phyloP scores from a whole-genome alignment of 2,329 filamentous ascomycete genomes.

The Periglandula ipomoeae region DNA sequence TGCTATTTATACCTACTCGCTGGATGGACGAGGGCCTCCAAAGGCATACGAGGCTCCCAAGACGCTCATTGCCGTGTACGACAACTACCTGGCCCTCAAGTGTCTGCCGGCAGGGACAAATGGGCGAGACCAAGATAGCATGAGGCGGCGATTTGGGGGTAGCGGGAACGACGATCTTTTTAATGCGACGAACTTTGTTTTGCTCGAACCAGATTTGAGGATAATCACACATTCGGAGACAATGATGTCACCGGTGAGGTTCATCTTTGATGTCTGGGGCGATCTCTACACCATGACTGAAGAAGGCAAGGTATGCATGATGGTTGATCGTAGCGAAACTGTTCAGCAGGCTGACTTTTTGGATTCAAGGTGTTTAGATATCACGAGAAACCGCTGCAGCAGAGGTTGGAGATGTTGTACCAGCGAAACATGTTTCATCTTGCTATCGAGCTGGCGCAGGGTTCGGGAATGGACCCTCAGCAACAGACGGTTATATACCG shows the following conservation, averaged over 20 bases:
- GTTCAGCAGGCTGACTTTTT: conserved; percentile 2
- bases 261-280: conserved; percentile 80
- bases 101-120: conserved; percentile 59
- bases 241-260: conserved; percentile 68
- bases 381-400: conserved; percentile 81
- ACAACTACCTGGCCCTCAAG: conserved; percentile 79
- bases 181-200: conserved; percentile 77
- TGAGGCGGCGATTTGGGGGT: conserved; percentile 64
- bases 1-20: conserved; percentile 87
- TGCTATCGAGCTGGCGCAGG: conserved; percentile 87
- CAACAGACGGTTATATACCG: conserved; percentile 90
- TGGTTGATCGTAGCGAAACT: background rate
- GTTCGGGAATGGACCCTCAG: conserved; percentile 66
- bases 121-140: conserved; percentile 45
- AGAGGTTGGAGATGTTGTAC: conserved; percentile 88
- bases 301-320: conserved; percentile 68
- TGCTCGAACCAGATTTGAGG: conserved; percentile 85
- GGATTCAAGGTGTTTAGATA: conserved; percentile 64
- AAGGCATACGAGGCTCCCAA: conserved; percentile 90
- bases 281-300: conserved; percentile 84
- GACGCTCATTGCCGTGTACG: conserved; percentile 67
- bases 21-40: conserved; percentile 76
- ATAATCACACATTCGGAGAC: conserved; percentile 86
- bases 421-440: conserved; percentile 87
- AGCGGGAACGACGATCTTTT: conserved; percentile 65